These are phyloP conservation scores for Hypoxylon sp. DNA, from an alignment of 2,329 filamentous ascomycete species.

Conservation along the genomic window DNA sequence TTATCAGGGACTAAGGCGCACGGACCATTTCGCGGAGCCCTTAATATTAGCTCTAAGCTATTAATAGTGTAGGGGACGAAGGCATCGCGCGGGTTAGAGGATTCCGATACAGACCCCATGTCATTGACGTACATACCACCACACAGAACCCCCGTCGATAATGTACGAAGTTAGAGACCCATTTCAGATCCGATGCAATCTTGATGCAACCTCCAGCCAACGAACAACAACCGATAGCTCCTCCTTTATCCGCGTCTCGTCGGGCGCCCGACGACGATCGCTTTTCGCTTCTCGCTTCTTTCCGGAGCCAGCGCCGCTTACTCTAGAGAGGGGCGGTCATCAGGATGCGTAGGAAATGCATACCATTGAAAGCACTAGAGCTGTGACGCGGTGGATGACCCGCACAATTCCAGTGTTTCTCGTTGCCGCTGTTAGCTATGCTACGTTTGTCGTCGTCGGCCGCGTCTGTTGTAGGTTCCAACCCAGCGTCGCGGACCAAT, in stretches of 20 bases:
- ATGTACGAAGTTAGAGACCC: conserved; percentile 12
- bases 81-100: conserved; percentile 38
- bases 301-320: not conserved
- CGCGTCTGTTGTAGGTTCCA: conserved; percentile 74
- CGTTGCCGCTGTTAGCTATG: conserved; percentile 75
- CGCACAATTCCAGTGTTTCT: conserved; percentile 80
- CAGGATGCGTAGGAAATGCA: conserved; percentile 53
- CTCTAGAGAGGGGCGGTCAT: conserved; percentile 20
- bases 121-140: conserved; percentile 5
- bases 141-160: conserved; percentile 3
- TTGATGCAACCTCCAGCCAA: conserved; percentile 35
- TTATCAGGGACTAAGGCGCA: conserved; percentile 3
- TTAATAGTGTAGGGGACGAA: conserved; percentile 36
- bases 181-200: conserved; percentile 27
- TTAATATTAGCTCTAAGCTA: conserved; percentile 22
- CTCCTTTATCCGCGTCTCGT: conserved; percentile 27
- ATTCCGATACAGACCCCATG: conserved; percentile 31
- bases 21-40: conserved; percentile 8
- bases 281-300: conserved; percentile 12
- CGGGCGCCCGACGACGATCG: conserved; percentile 30
- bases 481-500: conserved; percentile 7
- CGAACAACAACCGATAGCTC: conserved; percentile 28
- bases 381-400: conserved; percentile 71
- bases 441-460: conserved; percentile 78
- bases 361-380: conserved; percentile 56